Evolutionary conservation across 1,284 basidiomycete genomes (phyloP).

Genomic region (Ustilago bromivora): DNA sequence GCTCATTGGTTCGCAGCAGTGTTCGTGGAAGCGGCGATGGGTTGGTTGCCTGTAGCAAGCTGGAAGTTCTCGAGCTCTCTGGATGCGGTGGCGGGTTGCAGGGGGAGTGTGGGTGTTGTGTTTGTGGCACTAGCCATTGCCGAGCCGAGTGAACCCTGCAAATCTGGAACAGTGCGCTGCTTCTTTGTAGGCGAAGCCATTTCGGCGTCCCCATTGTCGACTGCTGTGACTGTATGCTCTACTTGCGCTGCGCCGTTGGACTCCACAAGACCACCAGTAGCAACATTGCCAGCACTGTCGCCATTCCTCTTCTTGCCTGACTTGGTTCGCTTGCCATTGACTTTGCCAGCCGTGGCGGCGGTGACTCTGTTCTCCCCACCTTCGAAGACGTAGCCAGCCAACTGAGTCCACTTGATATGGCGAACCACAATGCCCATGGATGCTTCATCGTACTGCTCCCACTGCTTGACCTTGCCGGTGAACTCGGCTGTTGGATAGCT

Average conservation of each 20-base stretch:
- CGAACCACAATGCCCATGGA: slow-evolving; percentile 95
- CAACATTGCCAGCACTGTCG: slow-evolving; percentile 5
- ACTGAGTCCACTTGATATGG: slow-evolving; percentile 88
- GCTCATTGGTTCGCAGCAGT: slow-evolving; percentile 39
- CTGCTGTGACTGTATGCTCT: slow-evolving; percentile 16
- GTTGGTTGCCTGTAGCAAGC: slow-evolving; percentile 49
- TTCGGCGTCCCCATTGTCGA: slow-evolving; percentile 35
- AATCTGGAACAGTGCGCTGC: slow-evolving; percentile 28
- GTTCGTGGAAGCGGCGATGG: slow-evolving; percentile 42
- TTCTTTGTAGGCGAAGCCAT: slow-evolving; percentile 52
- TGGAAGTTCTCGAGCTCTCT: slow-evolving; percentile 54
- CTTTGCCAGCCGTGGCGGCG: slow-evolving; percentile 76
- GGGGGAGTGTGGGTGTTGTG: slow-evolving; percentile 40
- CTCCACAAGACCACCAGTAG: slow-evolving; percentile 3
- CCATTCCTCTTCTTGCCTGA: slow-evolving; percentile 74
- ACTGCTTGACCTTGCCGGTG: slow-evolving; percentile 91
- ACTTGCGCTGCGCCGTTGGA: slow-evolving; percentile 20
- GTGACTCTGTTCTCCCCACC: slow-evolving; percentile 72
- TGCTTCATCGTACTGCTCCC: slow-evolving; percentile 93
- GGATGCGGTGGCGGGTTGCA: slow-evolving; percentile 45
- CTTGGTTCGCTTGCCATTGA: slow-evolving; percentile 82
- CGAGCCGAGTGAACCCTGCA: not conserved
- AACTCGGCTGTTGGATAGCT: slow-evolving; percentile 97
- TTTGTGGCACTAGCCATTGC: not conserved
- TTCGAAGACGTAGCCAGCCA: slow-evolving; percentile 85